Conservation (phyloP, 2,329 filamentous ascomycete species). For the Ophiostoma quercus region DNA sequence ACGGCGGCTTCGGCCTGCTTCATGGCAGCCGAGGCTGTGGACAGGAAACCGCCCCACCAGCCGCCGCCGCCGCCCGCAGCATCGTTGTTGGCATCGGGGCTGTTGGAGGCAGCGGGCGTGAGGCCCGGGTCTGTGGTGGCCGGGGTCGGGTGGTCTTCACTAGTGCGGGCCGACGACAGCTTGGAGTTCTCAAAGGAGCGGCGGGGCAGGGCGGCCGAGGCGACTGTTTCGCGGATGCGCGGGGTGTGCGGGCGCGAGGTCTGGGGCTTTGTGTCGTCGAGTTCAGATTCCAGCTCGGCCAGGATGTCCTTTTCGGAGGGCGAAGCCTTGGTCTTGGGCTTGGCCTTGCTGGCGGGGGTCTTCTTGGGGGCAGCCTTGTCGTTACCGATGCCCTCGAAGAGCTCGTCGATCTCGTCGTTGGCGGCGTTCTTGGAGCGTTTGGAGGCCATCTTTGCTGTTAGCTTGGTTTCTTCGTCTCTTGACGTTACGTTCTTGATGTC, state of each 20-base stretch:
- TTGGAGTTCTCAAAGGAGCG: constrained; percentile 25
- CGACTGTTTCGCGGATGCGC: constrained; percentile 53
- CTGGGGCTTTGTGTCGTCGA: constrained; percentile 62
- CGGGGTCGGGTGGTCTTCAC: constrained; percentile 44
- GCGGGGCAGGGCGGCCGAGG: constrained; percentile 40
- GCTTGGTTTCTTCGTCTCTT: not conserved
- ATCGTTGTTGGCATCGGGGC: not conserved
- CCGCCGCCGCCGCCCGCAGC: constrained; percentile 47
- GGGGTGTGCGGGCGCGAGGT: constrained; percentile 76
- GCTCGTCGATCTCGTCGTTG: constrained; percentile 60
- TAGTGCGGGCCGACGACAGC: constrained; percentile 47
- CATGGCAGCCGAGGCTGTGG: constrained; percentile 76
- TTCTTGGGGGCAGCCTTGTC: constrained; percentile 35
- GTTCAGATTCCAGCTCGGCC: constrained; percentile 74
- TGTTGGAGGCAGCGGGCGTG: constrained; percentile 25
- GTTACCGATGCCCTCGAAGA: constrained; percentile 56
- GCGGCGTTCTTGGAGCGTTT: constrained; percentile 50
- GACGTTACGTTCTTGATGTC: not conserved
- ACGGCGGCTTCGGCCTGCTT: constrained; percentile 62
- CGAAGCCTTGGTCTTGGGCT: constrained; percentile 44
- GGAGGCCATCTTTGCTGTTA: constrained; percentile 48
- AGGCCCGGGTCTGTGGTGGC: constrained; percentile 37
- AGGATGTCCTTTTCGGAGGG: constrained; percentile 66
- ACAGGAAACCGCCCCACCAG: constrained; percentile 85
- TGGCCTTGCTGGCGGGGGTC: constrained; percentile 37